Conservation (phyloP, 2,329 filamentous ascomycete genomes). For the Thyridium curvatum region DNA sequence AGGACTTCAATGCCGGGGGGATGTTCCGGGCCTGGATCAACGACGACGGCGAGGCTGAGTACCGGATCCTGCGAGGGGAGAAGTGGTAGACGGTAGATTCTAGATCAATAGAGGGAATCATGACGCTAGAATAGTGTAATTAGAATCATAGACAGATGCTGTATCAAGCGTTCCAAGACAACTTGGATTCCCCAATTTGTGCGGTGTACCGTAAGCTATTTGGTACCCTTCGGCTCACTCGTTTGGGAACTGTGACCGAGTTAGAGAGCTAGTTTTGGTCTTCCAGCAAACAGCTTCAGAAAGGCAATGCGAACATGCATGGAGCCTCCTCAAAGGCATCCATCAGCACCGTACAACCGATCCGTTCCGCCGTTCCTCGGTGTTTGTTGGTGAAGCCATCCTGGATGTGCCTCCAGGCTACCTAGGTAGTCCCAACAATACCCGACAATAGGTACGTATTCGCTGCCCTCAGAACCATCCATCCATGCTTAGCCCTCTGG, state of each 20-base stretch:
- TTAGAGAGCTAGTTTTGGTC: slow-evolving; percentile 50
- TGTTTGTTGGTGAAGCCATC: slow-evolving; percentile 86
- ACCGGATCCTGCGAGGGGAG: slow-evolving; percentile 46
- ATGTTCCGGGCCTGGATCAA: slow-evolving; percentile 81
- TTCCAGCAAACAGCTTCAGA: slow-evolving; percentile 87
- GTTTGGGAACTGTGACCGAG: slow-evolving; percentile 2
- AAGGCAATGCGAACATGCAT: slow-evolving; percentile 94
- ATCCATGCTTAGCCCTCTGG: no score
- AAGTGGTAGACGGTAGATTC: no score
- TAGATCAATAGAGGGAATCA: no score
- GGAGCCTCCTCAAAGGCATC: slow-evolving; percentile 98
- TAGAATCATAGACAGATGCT: no score
- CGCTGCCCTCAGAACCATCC: no score
- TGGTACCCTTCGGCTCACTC: not conserved
- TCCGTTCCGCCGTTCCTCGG: slow-evolving; percentile 92
- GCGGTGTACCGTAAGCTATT: not conserved
- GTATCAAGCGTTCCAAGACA: not conserved
- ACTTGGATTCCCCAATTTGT: no score
- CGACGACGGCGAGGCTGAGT: slow-evolving; percentile 48
- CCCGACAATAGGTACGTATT: no score
- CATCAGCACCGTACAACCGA: slow-evolving; percentile 88
- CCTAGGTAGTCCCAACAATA: no score
- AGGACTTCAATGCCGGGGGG: slow-evolving; percentile 79
- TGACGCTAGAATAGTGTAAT: no score
- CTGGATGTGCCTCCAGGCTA: no score